Percentiles rank a stretch among this genome's conserved stretches.
Conservation (phyloP, 2,329 filamentous ascomycete species). For the Microdochium nivale region DNA sequence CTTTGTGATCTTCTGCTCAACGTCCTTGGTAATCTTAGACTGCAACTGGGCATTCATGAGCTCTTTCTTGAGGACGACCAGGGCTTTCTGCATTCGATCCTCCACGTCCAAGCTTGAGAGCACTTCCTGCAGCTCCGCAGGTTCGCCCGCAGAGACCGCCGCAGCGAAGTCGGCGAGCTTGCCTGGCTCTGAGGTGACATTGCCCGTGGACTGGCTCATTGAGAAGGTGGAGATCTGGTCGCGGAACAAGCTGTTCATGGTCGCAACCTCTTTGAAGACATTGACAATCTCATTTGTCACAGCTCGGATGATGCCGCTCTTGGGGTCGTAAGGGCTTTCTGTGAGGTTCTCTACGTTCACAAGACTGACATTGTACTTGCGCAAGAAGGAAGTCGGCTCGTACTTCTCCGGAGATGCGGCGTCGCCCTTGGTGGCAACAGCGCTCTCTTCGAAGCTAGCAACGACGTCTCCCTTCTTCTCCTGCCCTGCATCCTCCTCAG, state of each 20-base stretch:
- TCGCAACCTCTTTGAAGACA: conserved; percentile 94
- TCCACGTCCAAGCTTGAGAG: conserved; percentile 85
- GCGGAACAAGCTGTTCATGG: conserved; percentile 87
- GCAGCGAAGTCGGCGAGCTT: conserved; percentile 97
- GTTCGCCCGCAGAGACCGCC: conserved; percentile 89
- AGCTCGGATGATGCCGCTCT: conserved; percentile 80
- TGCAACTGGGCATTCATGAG: conserved; percentile 96
- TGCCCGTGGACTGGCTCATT: conserved; percentile 89
- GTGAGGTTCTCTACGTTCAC: conserved; percentile 90
- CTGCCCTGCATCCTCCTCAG: conserved; percentile 40
- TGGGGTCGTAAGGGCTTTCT: conserved; percentile 85
- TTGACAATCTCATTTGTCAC: conserved; percentile 98
- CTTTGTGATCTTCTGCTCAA: conserved; percentile 95
- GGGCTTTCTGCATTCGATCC: conserved; percentile 81
- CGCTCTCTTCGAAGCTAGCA: conserved; percentile 87
- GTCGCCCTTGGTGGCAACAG: conserved; percentile 51
- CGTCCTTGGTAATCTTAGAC: conserved; percentile 95
- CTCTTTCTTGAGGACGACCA: conserved; percentile 93
- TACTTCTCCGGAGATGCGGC: conserved; percentile 45
- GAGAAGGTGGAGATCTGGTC: conserved; percentile 97
- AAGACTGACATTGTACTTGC: conserved; percentile 84
- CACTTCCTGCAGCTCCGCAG: conserved; percentile 86
- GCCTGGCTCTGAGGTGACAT: conserved; percentile 87
- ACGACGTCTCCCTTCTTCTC: conserved; percentile 90
- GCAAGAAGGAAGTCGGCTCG: conserved; percentile 84